Evolutionary conservation across 1,139 yeast genomes (phyloP), one percentile per base, ranked within the genome.

Genomic region (Candida albicans): DNA sequence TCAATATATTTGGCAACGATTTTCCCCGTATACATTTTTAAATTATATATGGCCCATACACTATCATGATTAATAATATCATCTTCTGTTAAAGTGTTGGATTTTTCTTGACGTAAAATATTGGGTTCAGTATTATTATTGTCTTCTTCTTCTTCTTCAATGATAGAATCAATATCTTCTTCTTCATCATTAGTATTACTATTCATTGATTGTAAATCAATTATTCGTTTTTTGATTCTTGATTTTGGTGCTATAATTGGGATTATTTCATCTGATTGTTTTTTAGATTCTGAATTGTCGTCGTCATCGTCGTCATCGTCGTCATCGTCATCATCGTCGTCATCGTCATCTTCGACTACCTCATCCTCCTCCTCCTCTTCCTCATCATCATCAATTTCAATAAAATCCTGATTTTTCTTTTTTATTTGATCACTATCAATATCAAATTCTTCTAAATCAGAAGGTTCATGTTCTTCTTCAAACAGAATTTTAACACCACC

Each of bases 11-110:
- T 40, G 2, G 50, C 46, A 24, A 35, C 35, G 0, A 67, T 50
- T 4, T 44, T 50, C 0, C 76, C 76, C 1, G 74, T 53, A 42
- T 65, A 68, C 58, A 68, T 61, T 49, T 66, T 67, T 40, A 70
- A 61, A 38, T 68, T 62, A 49, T 59, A 61, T 7, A 58, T 56
- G 0, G 71, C 75, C 73, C 75, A 70, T 1, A 70, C 75, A 42
- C 68, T 62, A 13, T 55, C 52, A 3, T 43, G 45, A 35, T 53
- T 49, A 2, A 45, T 36, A 12, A 66, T 56, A 25, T 57, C 57
- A 1, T 47, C 28, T 15, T 56, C 59, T 0, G 53, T 49, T 4
- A 68, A 39, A 1, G 48, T 41, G 0, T 51, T 41, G 54, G 56
- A 59, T 1, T 27, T 14, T 46, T 67, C 73, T 11, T 47, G 42